These are phyloP conservation scores for Lasiodiplodia hormozganensis DNA, from an alignment of 2,329 filamentous ascomycete genomes.

Conservation along the genomic window DNA sequence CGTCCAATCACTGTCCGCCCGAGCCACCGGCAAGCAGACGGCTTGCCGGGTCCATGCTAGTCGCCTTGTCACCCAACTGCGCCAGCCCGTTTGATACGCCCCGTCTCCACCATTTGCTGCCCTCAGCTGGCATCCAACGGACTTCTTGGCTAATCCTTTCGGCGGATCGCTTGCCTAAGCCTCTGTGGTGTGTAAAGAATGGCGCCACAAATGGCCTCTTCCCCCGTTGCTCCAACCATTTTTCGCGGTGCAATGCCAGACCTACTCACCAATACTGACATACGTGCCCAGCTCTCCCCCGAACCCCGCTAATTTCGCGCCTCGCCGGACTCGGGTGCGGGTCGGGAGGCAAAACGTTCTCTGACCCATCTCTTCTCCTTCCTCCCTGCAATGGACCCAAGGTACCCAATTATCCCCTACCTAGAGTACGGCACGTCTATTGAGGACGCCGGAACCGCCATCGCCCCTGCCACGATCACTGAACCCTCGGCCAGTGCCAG, in stretches of 20 bases:
- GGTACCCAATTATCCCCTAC: neutral
- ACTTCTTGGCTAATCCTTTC: neutral
- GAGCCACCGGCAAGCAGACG: neutral
- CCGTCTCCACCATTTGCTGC: neutral
- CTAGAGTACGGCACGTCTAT: neutral
- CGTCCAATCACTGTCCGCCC: neutral
- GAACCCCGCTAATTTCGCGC: neutral
- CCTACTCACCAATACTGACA: neutral
- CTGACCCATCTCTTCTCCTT: neutral
- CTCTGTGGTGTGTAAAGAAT: neutral
- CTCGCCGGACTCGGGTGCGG: neutral
- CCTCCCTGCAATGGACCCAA: constrained; percentile 12
- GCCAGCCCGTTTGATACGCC: neutral
- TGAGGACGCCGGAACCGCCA: neutral
- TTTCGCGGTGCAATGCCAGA: neutral
- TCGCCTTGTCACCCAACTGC: constrained; percentile 3
- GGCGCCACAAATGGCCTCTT: constrained; percentile 3
- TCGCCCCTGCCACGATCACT: constrained; percentile 3
- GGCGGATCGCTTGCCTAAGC: neutral
- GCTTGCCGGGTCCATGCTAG: constrained; percentile 4
- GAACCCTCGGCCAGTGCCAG: neutral
- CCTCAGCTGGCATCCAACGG: neutral
- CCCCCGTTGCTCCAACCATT: neutral
- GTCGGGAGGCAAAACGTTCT: neutral
- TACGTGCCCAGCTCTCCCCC: neutral